Evolutionary conservation across 169 alveolate species (phyloP).

Genomic region (Plasmodium ovale): DNA sequence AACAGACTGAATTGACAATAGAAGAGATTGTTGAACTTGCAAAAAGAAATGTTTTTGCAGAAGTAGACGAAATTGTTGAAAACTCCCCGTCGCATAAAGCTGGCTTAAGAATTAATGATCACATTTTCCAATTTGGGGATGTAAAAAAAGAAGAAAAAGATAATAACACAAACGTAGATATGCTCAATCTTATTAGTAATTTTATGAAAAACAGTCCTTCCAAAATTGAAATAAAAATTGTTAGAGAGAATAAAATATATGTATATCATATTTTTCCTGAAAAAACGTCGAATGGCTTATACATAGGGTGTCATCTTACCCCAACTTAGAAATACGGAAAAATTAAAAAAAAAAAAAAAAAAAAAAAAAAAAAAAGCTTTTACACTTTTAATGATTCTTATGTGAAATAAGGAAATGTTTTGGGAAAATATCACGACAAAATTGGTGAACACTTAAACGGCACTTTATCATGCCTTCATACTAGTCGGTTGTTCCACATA

Average conservation of each 20-base stretch:
- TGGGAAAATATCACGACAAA: too few relatives aligned
- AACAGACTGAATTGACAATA: background rate
- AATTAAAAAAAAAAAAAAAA: background rate
- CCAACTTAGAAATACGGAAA: conserved; percentile 9
- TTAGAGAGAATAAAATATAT: conserved; percentile 23
- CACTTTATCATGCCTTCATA: too few relatives aligned
- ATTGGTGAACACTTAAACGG: too few relatives aligned
- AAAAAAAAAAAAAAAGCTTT: background rate
- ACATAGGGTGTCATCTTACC: conserved; percentile 54
- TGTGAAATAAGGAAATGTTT: too few relatives aligned
- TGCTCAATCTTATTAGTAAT: conserved; percentile 11
- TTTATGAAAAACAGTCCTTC: conserved; percentile 30
- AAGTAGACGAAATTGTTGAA: conserved; percentile 47
- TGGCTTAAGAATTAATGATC: conserved; percentile 42
- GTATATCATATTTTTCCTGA: conserved; percentile 22
- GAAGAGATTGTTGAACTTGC: conserved; percentile 27
- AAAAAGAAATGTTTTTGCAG: conserved; percentile 41
- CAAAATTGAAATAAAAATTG: conserved; percentile 39
- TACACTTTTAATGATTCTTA: too few relatives aligned
- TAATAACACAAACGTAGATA: background rate
- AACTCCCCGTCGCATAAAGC: conserved; percentile 65
- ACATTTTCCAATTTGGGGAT: conserved; percentile 44
- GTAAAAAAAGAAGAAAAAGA: conserved; percentile 12
- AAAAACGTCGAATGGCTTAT: conserved; percentile 42
- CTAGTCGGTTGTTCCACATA: too few relatives aligned